Evolutionary conservation across 495 filamentous ascomycete species (phyloP).

Genomic region (Astrothelium macrocarpum): DNA sequence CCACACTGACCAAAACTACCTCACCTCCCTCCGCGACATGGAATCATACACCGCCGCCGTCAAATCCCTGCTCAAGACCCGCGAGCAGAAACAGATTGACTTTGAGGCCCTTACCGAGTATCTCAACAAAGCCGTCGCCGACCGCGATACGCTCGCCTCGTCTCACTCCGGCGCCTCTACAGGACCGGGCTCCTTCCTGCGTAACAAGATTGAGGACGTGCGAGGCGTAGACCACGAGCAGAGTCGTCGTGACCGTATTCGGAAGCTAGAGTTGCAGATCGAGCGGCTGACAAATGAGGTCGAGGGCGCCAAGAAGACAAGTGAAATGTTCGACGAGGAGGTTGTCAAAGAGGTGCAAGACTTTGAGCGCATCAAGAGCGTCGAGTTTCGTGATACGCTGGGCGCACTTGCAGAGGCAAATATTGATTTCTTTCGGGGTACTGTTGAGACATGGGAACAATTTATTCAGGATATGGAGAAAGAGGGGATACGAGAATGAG

Average conservation of each 20-base stretch:
- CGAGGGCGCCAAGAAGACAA: constrained; percentile 70
- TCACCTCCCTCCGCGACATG: constrained; percentile 86
- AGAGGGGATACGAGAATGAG: constrained; percentile 33
- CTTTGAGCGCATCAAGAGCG: constrained; percentile 91
- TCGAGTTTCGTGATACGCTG: constrained; percentile 83
- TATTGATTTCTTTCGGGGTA: constrained; percentile 72
- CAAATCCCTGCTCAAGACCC: constrained; percentile 78
- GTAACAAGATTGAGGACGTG: constrained; percentile 92
- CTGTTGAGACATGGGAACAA: constrained; percentile 77
- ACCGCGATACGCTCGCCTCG: constrained; percentile 75
- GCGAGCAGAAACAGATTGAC: constrained; percentile 96
- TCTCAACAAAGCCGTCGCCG: constrained; percentile 77
- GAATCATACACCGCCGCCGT: constrained; percentile 76
- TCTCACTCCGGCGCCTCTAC: constrained; percentile 48
- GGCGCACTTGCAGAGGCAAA: constrained; percentile 75
- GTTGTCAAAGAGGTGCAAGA: constrained; percentile 84
- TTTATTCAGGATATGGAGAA: constrained; percentile 84
- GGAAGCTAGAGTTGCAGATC: constrained; percentile 85
- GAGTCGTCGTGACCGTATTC: constrained; percentile 68
- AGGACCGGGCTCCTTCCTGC: constrained; percentile 76
- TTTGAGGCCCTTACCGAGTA: constrained; percentile 95
- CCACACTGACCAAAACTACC: constrained; percentile 91
- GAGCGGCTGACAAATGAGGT: constrained; percentile 81
- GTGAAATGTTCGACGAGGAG: constrained; percentile 87
- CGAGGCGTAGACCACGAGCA: constrained; percentile 95